Base-by-base conservation (phyloP, 2,329 filamentous ascomycete genomes). In the Monosporascus sp. region DNA sequence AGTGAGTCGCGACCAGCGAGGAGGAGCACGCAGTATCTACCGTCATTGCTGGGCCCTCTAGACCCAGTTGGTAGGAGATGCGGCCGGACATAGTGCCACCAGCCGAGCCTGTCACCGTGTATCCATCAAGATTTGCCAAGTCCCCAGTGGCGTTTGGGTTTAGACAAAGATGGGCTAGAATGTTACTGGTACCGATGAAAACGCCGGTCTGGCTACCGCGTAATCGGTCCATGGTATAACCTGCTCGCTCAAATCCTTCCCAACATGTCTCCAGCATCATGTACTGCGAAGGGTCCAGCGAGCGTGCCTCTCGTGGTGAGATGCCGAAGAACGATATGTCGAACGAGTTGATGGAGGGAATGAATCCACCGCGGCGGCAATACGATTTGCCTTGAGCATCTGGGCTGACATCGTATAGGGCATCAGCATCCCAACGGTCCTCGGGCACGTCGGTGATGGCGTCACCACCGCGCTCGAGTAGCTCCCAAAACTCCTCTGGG, bases 331-430 rank as follows among this genome's bases (percentile, higher is more conserved):
- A 62, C 1, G 61, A 58, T 22, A 52, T 20, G 51, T 65, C 63
- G 45, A 57, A 62, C 3, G 54, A 54, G 48, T 66, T 41, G 28
- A 64, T 49, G 9, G 55, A 57, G 38, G 53, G 20, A 38, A 65
- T 41, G 47, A 65, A 65, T 7, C 62, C 62, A 31, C 63, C 63
- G 11, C 49, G 55, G 18, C 52, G 51, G 44, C 55, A 63, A 48
- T 61, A 59, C 5, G 58, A 53, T 20, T 53, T 38, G 72, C 75
- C 55, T 74, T 73, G 55, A 75, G 76, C 55, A 76, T 60, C 53
- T 24, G 58, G 46, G 51, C 59, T 56, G 1, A 37, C 58, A 8
- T 64, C 45, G 7, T 54, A 54, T 37, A 56, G 15, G 37, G 51
- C 50, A 45, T 54, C 50, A 17, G 35, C 37, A 50, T 66, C 59